Percentiles rank a stretch among this genome's conserved stretches.
phyloP scores from a whole-genome alignment of 2,329 filamentous ascomycete genomes.

The Helicocarpus griseus region DNA sequence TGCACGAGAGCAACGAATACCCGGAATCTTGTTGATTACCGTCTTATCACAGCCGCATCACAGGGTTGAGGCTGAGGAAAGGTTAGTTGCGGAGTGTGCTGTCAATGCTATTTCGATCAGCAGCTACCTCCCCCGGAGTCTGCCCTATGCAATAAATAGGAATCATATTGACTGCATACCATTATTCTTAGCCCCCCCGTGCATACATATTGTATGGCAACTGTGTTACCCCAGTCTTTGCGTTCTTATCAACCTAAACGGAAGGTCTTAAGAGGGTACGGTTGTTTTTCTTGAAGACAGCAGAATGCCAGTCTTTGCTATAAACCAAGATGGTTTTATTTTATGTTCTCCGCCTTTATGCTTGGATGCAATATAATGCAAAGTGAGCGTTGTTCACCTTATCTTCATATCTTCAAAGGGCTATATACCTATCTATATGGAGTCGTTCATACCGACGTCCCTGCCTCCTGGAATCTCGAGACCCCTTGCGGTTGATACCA shows the following conservation, averaged over 20 bases:
- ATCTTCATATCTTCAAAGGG: neutral
- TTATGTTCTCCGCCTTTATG: neutral
- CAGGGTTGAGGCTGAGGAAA: neutral
- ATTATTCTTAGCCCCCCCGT: neutral
- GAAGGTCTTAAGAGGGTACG: neutral
- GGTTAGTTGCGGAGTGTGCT: neutral
- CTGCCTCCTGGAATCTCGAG: slow-evolving; percentile 18
- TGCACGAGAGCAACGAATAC: neutral
- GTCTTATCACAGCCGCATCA: neutral
- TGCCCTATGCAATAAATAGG: neutral
- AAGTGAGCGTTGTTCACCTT: neutral
- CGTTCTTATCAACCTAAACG: neutral
- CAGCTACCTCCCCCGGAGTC: neutral
- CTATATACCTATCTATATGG: neutral
- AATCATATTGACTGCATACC: neutral
- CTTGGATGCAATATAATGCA: neutral
- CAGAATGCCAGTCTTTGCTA: neutral
- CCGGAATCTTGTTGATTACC: neutral
- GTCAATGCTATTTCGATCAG: neutral
- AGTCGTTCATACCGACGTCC: slow-evolving; percentile 2
- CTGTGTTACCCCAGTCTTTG: neutral
- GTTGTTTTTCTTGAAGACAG: neutral
- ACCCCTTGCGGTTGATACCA: slow-evolving; percentile 27
- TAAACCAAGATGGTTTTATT: neutral
- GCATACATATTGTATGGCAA: neutral